Base-by-base conservation (phyloP, 768 basidiomycete genomes). In the Auriscalpium orientale region DNA sequence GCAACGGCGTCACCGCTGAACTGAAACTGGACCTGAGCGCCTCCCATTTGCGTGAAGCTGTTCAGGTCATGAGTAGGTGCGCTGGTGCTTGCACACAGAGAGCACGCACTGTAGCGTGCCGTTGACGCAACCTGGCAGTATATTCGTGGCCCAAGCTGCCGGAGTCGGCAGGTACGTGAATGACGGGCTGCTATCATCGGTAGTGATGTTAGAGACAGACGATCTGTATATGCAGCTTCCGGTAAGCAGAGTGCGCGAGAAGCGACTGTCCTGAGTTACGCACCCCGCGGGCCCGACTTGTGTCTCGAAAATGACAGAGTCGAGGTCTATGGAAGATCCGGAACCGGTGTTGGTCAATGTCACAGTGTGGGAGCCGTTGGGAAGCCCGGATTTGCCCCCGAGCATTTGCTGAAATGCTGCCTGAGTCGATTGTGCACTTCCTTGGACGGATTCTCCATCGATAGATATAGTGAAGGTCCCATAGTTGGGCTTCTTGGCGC, bases 1-100 rank as follows among this genome's bases (percentile, higher is more conserved):
- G 78, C 79, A 48, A 84, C 70, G n/a, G 76, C 79, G 52, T 79
- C 75, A 20, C 82, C 82, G 5, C 65, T 59, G 62, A 82, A 82
- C 15, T 64, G 55, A 11, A 81, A 58, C 8, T 73, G 71, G n/a
- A 74, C 76, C 18, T 72, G 69, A 12, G 79, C 74, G 37, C 70
- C 73, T 9, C 67, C 58, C 6, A 62, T 67, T 48, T 71, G 62
- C 2, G 79, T 72, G 62, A 66, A 79, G 60, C 80, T 81, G 51
- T 16, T 16, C 47, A 49, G 28, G n/a, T n/a, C n/a, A n/a, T 16
- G 4, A 44, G 21, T 20, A 22, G 53, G n/a, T 9, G 51, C 18
- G 21, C 10, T 34, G 1, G 21, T 16, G n/a, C 47, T 13, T n/a
- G 46, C 21, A 53, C 18, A 47, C 4, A 36, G 33, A 21, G 21